Percentiles rank a stretch among this genome's conserved stretches.
phyloP scores from a whole-genome alignment of 2,329 filamentous ascomycete genomes.

The Monosporascus sp. region DNA sequence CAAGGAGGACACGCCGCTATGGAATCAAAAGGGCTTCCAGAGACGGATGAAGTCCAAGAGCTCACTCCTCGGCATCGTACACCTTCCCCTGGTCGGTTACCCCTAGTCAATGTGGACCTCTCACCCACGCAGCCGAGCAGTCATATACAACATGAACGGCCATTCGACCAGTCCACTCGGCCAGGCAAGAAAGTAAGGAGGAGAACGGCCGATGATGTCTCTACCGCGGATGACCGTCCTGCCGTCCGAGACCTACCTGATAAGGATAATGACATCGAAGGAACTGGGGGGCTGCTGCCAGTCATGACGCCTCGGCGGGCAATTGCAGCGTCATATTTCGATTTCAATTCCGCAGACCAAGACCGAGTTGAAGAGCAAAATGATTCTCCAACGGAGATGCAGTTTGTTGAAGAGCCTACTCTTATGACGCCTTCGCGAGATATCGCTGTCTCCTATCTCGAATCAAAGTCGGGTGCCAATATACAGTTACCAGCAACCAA shows the following conservation, averaged over 20 bases:
- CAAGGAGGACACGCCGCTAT: constrained; percentile 5
- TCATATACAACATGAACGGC: constrained; percentile 30
- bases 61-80: constrained; percentile 11
- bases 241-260: constrained; percentile 9
- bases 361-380: constrained; percentile 3
- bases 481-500: background rate
- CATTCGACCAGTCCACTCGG: constrained; percentile 29
- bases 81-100: constrained; percentile 8
- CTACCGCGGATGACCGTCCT: constrained; percentile 17
- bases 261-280: background rate
- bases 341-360: constrained; percentile 2
- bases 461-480: constrained; percentile 2
- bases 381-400: background rate
- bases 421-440: background rate
- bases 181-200: constrained; percentile 32
- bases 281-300: constrained; percentile 8
- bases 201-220: constrained; percentile 16
- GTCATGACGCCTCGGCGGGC: constrained; percentile 11
- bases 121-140: constrained; percentile 30
- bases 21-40: constrained; percentile 4
- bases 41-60: constrained; percentile 3
- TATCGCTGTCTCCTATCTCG: constrained; percentile 2
- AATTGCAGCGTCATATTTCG: constrained; percentile 13
- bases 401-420: background rate
- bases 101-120: constrained; percentile 20